phyloP scores from a whole-genome alignment of 176 grass and related monocot genomes.

The Poa pratensis region DNA sequence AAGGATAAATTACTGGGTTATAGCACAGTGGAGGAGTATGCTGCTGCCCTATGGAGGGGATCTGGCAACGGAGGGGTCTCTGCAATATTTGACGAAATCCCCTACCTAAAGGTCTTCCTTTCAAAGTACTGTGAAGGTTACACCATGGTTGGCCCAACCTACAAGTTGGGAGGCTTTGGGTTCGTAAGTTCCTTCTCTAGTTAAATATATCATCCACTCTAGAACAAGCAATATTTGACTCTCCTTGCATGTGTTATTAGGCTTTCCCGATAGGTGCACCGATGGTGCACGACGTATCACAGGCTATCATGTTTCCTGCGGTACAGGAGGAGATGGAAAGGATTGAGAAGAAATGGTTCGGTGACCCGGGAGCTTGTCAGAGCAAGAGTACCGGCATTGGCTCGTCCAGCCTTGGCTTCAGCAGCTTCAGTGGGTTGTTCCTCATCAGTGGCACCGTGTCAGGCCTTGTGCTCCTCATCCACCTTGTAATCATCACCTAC shows the following conservation, averaged over 20 bases:
- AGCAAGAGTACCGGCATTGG: background rate
- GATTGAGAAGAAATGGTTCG: constrained; percentile 65
- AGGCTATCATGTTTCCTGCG: constrained; percentile 55
- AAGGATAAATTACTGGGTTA: constrained; percentile 47
- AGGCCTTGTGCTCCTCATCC: constrained; percentile 25
- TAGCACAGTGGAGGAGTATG: constrained; percentile 55
- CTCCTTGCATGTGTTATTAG: background rate
- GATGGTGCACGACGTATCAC: constrained; percentile 51
- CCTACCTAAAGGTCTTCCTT: constrained; percentile 79
- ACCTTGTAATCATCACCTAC: constrained; percentile 8
- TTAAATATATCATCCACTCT: background rate
- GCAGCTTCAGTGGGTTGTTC: constrained; percentile 59
- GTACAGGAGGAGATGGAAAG: constrained; percentile 52
- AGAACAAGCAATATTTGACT: background rate
- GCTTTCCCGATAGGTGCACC: constrained; percentile 57
- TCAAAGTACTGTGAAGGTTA: constrained; percentile 58
- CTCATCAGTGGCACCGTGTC: constrained; percentile 59
- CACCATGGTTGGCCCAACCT: constrained; percentile 57
- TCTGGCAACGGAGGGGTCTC: constrained; percentile 61
- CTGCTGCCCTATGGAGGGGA: constrained; percentile 59
- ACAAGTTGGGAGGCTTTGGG: constrained; percentile 77
- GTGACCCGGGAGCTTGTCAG: constrained; percentile 4
- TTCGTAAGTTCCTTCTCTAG: constrained; percentile 41
- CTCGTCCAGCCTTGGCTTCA: constrained; percentile 37
- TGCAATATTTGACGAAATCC: constrained; percentile 87